Percentiles rank a stretch among this genome's conserved stretches.
Conservation (phyloP, 768 basidiomycete genomes). For the Suillus alpinus region DNA sequence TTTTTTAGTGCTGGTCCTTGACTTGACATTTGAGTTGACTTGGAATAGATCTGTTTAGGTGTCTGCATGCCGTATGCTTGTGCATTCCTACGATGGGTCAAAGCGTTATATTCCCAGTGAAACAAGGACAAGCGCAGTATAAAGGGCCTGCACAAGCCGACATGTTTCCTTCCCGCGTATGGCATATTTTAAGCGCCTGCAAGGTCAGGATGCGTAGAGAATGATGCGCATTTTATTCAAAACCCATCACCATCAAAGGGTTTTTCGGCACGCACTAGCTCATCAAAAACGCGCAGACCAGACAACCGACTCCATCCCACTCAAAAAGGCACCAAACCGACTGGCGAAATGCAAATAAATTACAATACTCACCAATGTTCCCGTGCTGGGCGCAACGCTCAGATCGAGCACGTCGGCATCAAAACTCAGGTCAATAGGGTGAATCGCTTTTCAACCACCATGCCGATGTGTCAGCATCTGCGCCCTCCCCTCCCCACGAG, state of each 20-base stretch:
- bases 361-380: conserved; percentile 65
- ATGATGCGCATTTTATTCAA: background rate
- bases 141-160: background rate
- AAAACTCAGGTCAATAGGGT: conserved; percentile 77
- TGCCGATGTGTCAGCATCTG: conserved; percentile 62
- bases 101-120: background rate
- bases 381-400: conserved; percentile 55
- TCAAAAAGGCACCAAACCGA: background rate
- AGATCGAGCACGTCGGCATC: conserved; percentile 96
- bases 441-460: conserved; percentile 68
- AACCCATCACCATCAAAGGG: background rate
- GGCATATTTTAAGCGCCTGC: background rate
- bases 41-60: background rate
- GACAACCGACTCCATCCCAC: background rate
- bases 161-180: background rate
- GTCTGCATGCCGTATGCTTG: background rate
- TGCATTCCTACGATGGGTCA: background rate
- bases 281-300: background rate
- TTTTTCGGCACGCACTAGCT: background rate
- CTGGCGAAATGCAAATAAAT: no score
- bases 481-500: conserved; percentile 41
- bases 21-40: conserved; percentile 6
- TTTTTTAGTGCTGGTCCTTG: background rate
- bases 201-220: background rate
- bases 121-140: background rate